Conservation (phyloP, 2,329 filamentous ascomycete species). For the Beauveria medogensis region DNA sequence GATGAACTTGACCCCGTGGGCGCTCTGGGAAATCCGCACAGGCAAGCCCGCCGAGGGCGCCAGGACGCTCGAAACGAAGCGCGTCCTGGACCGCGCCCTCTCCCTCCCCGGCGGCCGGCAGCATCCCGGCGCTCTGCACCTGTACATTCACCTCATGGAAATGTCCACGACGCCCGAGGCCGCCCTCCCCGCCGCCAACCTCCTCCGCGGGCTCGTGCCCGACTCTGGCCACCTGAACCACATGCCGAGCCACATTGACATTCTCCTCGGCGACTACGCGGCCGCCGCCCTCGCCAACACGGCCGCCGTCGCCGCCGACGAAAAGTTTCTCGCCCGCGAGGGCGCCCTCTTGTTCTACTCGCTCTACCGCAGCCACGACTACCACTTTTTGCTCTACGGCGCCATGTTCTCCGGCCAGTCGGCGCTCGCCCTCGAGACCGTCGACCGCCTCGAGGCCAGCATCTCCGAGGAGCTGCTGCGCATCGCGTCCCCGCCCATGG, state of each 20-base stretch:
- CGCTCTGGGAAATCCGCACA: slow-evolving; percentile 32
- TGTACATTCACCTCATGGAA: slow-evolving; percentile 70
- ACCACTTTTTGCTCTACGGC: slow-evolving; percentile 67
- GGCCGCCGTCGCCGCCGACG: slow-evolving; percentile 58
- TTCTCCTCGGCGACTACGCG: slow-evolving; percentile 63
- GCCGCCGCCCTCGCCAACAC: slow-evolving; percentile 59
- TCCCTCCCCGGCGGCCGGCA: slow-evolving; percentile 26
- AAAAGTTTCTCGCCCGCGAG: slow-evolving; percentile 51
- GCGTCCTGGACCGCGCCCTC: slow-evolving; percentile 39
- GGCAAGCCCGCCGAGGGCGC: slow-evolving; percentile 25
- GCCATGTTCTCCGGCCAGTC: slow-evolving; percentile 70
- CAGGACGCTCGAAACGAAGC: slow-evolving; percentile 25
- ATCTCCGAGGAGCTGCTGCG: slow-evolving; percentile 57
- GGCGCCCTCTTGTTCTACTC: slow-evolving; percentile 67
- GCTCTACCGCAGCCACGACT: slow-evolving; percentile 66
- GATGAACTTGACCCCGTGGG: slow-evolving; percentile 42
- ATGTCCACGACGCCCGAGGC: slow-evolving; percentile 57
- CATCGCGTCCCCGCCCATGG: slow-evolving; percentile 62
- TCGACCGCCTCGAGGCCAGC: slow-evolving; percentile 48
- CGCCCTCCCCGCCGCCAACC: slow-evolving; percentile 49
- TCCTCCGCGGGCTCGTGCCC: slow-evolving; percentile 52
- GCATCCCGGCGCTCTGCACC: slow-evolving; percentile 65
- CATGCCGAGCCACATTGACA: slow-evolving; percentile 72
- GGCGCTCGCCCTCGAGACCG: slow-evolving; percentile 52
- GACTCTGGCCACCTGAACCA: slow-evolving; percentile 61